Evolutionary conservation across 2,329 filamentous ascomycete genomes (phyloP), one percentile per base, ranked within the genome.

Genomic region (Mycosphaerella sp.): DNA sequence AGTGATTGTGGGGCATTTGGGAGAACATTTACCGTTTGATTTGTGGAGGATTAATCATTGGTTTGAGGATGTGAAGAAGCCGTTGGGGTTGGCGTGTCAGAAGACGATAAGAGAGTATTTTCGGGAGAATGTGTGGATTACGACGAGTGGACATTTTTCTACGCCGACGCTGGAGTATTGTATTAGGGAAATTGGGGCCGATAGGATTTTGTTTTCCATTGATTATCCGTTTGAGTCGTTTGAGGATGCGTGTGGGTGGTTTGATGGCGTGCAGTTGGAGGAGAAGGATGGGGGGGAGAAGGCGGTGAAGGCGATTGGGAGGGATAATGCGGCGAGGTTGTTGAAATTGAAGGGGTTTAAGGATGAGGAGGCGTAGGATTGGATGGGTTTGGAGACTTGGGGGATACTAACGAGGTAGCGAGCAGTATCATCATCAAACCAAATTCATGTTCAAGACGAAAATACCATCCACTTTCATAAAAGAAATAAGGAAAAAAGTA

Each of bases 11-110:
- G 75, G 75, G 1, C 75, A 78, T 58, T 59, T 78, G 51, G 75
- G 75, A 17, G 75, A 78, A 59, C 74, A 76, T 48, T 69, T 77
- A n/a, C 76, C 76, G 1, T 77, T 77, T 56, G 74, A 78, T 53
- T 67, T 78, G 60, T 77, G 74, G 75, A 68, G 74, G 1, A 75
- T 75, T 43, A 64, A 64, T 41, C 63, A 63, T 65, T 80, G 78
- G 77, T 77, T 81, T 51, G 78, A 81, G 54, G 77, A 81, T 40
- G 65, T 78, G 44, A 77, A 80, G 73, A 78, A 78, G 68, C 75
- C 74, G 0, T 70, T 78, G 0, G 76, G 73, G 3, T 64, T 76
- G 6, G 62, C 65, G 11, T 79, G 76, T 68, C 74, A 80, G 68
- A 74, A 74, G 67, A 69, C 67, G 1, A 70, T 72, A 59, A 71